phyloP scores from a whole-genome alignment of 164 flowering plant species.

The Piper betle region DNA sequence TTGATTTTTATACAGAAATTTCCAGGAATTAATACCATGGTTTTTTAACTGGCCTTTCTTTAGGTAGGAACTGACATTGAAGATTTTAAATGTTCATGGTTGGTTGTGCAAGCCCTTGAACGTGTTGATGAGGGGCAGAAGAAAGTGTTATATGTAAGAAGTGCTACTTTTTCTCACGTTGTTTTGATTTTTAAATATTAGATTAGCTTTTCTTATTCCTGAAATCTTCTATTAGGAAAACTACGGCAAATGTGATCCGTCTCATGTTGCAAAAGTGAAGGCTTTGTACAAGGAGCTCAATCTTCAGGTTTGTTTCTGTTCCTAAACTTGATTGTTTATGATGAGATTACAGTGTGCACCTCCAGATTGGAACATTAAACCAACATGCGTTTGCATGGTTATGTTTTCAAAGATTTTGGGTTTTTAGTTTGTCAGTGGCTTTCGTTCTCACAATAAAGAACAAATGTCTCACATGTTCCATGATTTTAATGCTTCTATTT shows the following conservation, averaged over 20 bases:
- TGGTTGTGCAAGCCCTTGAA: conserved; percentile 94
- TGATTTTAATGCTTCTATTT: no score
- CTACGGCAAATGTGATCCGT: conserved; percentile 65
- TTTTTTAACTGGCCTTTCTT: not conserved
- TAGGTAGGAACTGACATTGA: conserved; percentile 98
- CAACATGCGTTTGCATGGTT: no score
- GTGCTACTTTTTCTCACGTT: not conserved
- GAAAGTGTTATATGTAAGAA: conserved; percentile 52
- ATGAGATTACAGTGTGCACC: no score
- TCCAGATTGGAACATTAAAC: no score
- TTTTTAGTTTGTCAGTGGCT: no score
- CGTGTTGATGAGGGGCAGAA: conserved; percentile 57
- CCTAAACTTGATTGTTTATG: no score
- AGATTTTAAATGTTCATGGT: conserved; percentile 97
- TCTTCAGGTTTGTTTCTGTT: conserved; percentile 47
- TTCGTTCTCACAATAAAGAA: no score
- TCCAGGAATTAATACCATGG: not conserved
- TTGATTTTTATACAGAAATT: no score
- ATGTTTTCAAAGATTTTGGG: no score
- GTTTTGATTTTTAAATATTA: not conserved
- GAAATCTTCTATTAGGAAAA: conserved; percentile 40
- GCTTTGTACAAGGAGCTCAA: conserved; percentile 60
- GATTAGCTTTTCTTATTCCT: not conserved
- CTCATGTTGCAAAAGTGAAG: conserved; percentile 65
- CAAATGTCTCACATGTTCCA: no score